Percentiles rank a stretch among this genome's conserved stretches.
Evolutionary conservation across 805 yeast genomes (phyloP).

Genomic region (Cyberlindnera galapagoensis): DNA sequence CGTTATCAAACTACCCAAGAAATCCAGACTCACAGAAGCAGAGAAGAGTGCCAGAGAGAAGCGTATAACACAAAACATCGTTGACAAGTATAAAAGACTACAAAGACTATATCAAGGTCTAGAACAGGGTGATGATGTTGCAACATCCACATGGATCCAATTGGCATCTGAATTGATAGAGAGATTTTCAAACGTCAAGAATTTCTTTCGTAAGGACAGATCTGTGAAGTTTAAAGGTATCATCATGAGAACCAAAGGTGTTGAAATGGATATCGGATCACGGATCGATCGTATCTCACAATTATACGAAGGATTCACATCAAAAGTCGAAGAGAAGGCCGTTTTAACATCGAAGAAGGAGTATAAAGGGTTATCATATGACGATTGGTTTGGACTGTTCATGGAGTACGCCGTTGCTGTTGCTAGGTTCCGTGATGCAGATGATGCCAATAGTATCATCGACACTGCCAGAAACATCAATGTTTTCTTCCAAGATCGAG

Average conservation of each 20-base stretch:
- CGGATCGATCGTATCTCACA: constrained; percentile 62
- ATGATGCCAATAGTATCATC: constrained; percentile 62
- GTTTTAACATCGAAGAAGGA: constrained; percentile 44
- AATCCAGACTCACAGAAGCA: constrained; percentile 28
- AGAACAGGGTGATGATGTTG: constrained; percentile 47
- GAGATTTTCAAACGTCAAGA: constrained; percentile 68
- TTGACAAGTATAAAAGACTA: constrained; percentile 49
- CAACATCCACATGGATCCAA: constrained; percentile 75
- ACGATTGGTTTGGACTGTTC: constrained; percentile 80
- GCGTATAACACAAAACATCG: constrained; percentile 49
- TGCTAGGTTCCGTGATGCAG: constrained; percentile 50
- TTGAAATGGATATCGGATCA: constrained; percentile 63
- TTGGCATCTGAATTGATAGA: constrained; percentile 78
- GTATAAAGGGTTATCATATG: constrained; percentile 71
- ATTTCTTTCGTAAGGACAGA: constrained; percentile 73
- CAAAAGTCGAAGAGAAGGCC: constrained; percentile 36
- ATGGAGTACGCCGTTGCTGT: constrained; percentile 70
- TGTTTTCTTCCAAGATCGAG: constrained; percentile 65
- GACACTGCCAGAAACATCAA: constrained; percentile 72
- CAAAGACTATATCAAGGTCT: constrained; percentile 44
- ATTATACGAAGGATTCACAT: constrained; percentile 49
- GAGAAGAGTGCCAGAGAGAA: constrained; percentile 53
- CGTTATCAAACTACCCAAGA: constrained; percentile 22
- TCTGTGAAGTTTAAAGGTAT: constrained; percentile 65
- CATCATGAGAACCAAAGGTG: constrained; percentile 52